Evolutionary conservation across 2,329 filamentous ascomycete species (phyloP), one percentile per base, ranked within the genome.

Genomic region (Colletotrichum sp.): DNA sequence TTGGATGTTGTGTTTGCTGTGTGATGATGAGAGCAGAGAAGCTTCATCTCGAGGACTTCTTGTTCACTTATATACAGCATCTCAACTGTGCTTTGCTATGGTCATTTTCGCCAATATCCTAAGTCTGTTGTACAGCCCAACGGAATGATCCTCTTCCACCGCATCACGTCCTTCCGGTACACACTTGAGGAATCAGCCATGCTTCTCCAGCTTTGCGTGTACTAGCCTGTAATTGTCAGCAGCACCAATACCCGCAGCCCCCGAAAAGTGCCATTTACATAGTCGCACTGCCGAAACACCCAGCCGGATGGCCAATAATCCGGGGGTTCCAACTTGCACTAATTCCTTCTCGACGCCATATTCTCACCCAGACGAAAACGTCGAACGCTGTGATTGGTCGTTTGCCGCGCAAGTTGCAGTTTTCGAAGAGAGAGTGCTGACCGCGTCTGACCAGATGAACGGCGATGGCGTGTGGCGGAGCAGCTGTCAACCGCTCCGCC

Each of bases 91-190:
- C 26, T 10, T 5, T 16, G 10, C 22, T n/a, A 24, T n/a, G 36
- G 22, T 66, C 39, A 63, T 26, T 34, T 66, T 57, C 15, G 28
- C 13, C 65, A 63, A 63, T 15, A 59, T 24, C 28, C 8, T 5
- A 36, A 32, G 24, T 62, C 32, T 44, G 28, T 26, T 57, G 67
- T 77, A 77, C 68, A 72, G 72, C 75, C 77, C 13, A 24, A 30
- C 77, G 39, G 65, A 57, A 60, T 8, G 68, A 57, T 72, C 60
- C 60, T 75, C 26, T 75, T 75, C 68, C 72, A 63, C 10, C 60
- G 18, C 60, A 28, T 34, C 18, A 26, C 30, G 26, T 12, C 30
- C 5, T 44, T 15, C 26, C 30, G 10, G 28, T n/a, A 36, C 44
- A 8, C 13, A 28, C 13, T 52, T 39, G 22, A 59, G 4, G 12